Conservation (phyloP, 1,284 basidiomycete species). For the Rhodotorula sp. region DNA sequence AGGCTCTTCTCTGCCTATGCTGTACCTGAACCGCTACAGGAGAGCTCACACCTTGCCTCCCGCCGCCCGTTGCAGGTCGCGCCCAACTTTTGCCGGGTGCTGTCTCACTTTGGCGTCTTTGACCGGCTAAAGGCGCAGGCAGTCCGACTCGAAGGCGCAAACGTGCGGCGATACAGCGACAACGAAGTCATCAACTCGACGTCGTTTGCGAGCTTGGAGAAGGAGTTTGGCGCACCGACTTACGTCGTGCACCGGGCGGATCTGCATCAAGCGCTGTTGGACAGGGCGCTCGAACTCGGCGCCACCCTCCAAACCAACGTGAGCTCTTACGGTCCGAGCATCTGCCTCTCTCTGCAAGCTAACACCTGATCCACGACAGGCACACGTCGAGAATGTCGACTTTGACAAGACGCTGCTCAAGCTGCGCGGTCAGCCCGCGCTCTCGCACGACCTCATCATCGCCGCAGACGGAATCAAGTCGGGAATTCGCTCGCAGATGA, state of each 20-base stretch:
- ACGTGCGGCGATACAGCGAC: conserved; percentile 28
- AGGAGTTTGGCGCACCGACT: conserved; percentile 30
- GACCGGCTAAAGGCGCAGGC: conserved; percentile 31
- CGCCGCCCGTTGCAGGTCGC: conserved; percentile 14
- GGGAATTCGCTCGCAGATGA: conserved; percentile 46
- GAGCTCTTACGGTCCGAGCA: not conserved
- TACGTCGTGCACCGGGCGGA: conserved; percentile 48
- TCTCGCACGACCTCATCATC: conserved; percentile 49
- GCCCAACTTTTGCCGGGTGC: conserved; percentile 37
- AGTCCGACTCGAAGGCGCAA: conserved; percentile 30
- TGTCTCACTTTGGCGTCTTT: conserved; percentile 32
- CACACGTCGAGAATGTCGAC: conserved; percentile 43
- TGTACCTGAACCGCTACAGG: no score
- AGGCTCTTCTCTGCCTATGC: no score
- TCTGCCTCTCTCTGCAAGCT: not conserved
- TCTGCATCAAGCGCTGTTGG: conserved; percentile 47
- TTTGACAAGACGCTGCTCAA: conserved; percentile 31
- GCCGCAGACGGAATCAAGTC: conserved; percentile 51
- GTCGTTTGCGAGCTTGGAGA: conserved; percentile 29
- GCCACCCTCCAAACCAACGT: conserved; percentile 43
- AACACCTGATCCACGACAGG: not conserved
- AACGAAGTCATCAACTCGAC: conserved; percentile 33
- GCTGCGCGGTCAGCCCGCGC: conserved; percentile 44
- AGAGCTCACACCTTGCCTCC: not conserved
- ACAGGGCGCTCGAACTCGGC: conserved; percentile 43